Base-by-base conservation (phyloP, 305 asterid genomes). In the Nicotiana rustica region DNA sequence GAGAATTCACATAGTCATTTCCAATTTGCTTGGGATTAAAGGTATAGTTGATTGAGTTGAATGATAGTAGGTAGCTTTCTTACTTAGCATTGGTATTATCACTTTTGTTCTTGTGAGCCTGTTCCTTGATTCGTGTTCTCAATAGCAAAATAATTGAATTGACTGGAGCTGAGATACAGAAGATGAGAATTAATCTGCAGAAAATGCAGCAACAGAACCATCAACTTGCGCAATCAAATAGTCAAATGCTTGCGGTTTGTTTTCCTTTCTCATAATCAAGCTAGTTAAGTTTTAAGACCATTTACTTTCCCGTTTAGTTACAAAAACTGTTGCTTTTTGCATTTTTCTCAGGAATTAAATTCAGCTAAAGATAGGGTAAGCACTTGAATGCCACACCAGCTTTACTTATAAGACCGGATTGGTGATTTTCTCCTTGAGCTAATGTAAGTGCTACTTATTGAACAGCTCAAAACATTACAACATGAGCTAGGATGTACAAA, bases 401-500 rank as follows among this genome's bases (percentile, higher is more conserved):
- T 21, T 29, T 64, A 83, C 79, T 82, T 78, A 52, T 82, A 52
- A 33, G 41, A 38, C 79, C 41, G 17, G 38, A 59, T 49, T 18
- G 15, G 80, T 82, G 18, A 67, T 62, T 66, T 75, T 77, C 35
- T 10, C 59, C 36, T 38, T 73, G 61, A 9, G 13, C 41, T 36
- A 68, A 68, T 38, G 56, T 68, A n/a, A 68, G 56, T 38, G 31
- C 77, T 36, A n/a, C 77, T 71, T 44, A 47, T 86, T 87, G 77
- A 68, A 83, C 91, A 94, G 98, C 84, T 89, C 70, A 94, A 86
- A 90, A 83, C 87, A 75, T 73, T 92, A 35, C 92, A 89, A 60
- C 95, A 92, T 84, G 96, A 90, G 87, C 92, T 94, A 60, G 93
- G 90, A 55, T 91, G 93, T 87, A 90, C 62, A 87, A 89, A 79